A percentile compares a stretch with the other conserved stretches of the same genome.
Evolutionary conservation across 1,139 yeast genomes (phyloP).

Genomic region (Geotrichum phurueaensis): DNA sequence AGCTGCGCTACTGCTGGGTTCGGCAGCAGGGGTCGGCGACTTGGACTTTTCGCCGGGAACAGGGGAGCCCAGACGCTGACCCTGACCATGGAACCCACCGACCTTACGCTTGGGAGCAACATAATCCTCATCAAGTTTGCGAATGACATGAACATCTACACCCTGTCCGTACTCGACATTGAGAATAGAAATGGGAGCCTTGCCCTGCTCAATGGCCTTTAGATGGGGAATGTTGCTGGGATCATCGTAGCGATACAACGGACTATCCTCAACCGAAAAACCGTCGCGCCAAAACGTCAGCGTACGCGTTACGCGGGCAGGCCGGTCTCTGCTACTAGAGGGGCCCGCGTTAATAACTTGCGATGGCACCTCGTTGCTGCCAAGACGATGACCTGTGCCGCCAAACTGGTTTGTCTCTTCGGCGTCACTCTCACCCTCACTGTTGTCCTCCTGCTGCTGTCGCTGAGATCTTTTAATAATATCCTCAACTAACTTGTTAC

Average conservation of each 20-base stretch:
- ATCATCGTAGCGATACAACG: slow-evolving; percentile 80
- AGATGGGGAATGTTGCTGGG: slow-evolving; percentile 74
- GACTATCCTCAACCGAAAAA: slow-evolving; percentile 89
- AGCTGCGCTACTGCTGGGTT: slow-evolving; percentile 18
- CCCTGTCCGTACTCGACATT: slow-evolving; percentile 87
- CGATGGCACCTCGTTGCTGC: slow-evolving; percentile 43
- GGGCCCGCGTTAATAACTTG: slow-evolving; percentile 6
- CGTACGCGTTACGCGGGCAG: slow-evolving; percentile 39
- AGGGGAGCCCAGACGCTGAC: slow-evolving; percentile 88
- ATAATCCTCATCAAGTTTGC: slow-evolving; percentile 76
- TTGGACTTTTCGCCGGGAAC: slow-evolving; percentile 58
- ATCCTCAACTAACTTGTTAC: slow-evolving; percentile 45
- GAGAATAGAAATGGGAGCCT: slow-evolving; percentile 83
- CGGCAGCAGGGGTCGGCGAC: slow-evolving; percentile 21
- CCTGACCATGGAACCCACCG: slow-evolving; percentile 75
- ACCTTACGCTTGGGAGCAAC: slow-evolving; percentile 59
- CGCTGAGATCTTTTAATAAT: slow-evolving; percentile 53
- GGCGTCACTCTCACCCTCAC: slow-evolving; percentile 33
- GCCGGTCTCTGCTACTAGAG: slow-evolving; percentile 9
- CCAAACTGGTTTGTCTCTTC: slow-evolving; percentile 42
- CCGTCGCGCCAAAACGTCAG: slow-evolving; percentile 97
- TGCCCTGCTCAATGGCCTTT: slow-evolving; percentile 76
- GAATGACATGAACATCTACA: slow-evolving; percentile 87
- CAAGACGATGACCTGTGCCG: slow-evolving; percentile 81
- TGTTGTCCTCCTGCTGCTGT: slow-evolving; percentile 34